A percentile compares a stretch with the other conserved stretches of the same genome.
Conservation (phyloP, 345 rosid species). For the Ceriops decandra region DNA sequence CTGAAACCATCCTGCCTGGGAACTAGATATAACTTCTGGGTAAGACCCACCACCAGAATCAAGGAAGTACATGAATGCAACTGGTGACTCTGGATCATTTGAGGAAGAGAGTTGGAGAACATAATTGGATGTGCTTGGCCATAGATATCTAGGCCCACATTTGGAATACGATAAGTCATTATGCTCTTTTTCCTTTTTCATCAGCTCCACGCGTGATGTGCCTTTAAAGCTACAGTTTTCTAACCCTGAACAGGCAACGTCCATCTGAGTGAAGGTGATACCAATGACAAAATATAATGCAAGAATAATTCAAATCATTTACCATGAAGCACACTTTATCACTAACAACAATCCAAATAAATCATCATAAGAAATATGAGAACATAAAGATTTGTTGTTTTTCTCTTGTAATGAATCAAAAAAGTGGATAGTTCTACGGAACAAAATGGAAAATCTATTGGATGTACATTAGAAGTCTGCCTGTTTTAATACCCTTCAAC, state of each 20-base stretch:
- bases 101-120: conserved; percentile 46
- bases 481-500: background rate
- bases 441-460: background rate
- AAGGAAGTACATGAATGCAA: conserved; percentile 63
- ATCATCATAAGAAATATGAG: no score
- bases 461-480: background rate
- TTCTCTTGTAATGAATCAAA: background rate
- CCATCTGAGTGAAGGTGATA: conserved; percentile 6
- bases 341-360: no score
- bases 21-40: conserved; percentile 66
- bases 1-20: conserved; percentile 79
- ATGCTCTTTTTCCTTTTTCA: conserved; percentile 47
- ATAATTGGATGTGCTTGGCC: conserved; percentile 88
- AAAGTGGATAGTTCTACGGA: background rate
- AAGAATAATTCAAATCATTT: background rate
- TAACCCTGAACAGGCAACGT: conserved; percentile 24
- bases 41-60: conserved; percentile 97
- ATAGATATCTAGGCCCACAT: conserved; percentile 56
- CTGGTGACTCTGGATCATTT: conserved; percentile 27
- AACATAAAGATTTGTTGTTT: background rate
- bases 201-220: conserved; percentile 49
- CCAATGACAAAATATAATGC: conserved; percentile 3
- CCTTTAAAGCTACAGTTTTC: conserved; percentile 52
- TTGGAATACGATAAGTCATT: conserved; percentile 46
- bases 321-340: background rate